Evolutionary conservation across 2,329 filamentous ascomycete genomes (phyloP).

Genomic region (Allantophomopsis cytisporea): DNA sequence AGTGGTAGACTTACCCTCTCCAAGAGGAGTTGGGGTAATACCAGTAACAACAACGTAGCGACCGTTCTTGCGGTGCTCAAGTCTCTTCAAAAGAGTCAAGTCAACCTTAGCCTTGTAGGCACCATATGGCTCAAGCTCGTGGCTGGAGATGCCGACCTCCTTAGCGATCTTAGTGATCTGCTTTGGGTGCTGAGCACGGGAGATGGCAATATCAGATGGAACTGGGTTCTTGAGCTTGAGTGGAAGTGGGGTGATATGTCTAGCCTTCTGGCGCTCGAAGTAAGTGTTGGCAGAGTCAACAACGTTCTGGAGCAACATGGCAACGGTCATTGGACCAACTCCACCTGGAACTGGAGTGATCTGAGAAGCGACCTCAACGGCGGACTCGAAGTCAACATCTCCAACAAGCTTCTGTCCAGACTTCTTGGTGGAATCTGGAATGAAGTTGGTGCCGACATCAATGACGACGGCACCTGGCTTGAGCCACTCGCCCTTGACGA

Average conservation of each 20-base stretch:
- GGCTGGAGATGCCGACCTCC: constrained; percentile 76
- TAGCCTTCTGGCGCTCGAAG: constrained; percentile 70
- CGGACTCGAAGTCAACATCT: constrained; percentile 85
- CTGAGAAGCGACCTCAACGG: constrained; percentile 71
- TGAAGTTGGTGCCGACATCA: constrained; percentile 95
- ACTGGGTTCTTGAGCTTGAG: constrained; percentile 69
- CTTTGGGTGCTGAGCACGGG: constrained; percentile 82
- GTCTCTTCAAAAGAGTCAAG: constrained; percentile 64
- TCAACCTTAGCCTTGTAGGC: constrained; percentile 95
- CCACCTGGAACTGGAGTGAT: constrained; percentile 96
- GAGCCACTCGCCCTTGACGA: constrained; percentile 90
- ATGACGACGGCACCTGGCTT: constrained; percentile 94
- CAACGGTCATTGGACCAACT: constrained; percentile 97
- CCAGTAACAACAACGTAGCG: constrained; percentile 88
- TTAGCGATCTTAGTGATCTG: constrained; percentile 71
- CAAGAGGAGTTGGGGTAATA: constrained; percentile 91
- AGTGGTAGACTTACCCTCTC: constrained; percentile 96
- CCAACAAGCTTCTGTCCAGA: constrained; percentile 86
- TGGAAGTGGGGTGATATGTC: constrained; percentile 70
- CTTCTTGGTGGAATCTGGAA: constrained; percentile 79
- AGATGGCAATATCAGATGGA: constrained; percentile 92
- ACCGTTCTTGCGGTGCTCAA: constrained; percentile 78
- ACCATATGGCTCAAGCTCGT: constrained; percentile 90
- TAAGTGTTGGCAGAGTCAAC: constrained; percentile 72
- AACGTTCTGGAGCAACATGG: constrained; percentile 94